Base-by-base conservation (phyloP, 768 basidiomycete species). In the Nidularia pulvinata region DNA sequence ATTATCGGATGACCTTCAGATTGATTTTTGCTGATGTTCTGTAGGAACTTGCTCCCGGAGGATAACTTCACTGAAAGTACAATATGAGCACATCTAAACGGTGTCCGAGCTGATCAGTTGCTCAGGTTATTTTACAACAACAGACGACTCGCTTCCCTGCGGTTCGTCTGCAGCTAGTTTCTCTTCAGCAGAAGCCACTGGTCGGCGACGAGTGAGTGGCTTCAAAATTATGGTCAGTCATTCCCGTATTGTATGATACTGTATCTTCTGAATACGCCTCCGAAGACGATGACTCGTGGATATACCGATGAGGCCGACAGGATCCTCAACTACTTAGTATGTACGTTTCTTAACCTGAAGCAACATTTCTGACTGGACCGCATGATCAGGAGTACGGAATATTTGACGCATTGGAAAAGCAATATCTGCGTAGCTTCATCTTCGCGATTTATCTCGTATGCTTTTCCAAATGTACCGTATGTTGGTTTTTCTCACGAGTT, bases 301-400 rank as follows among this genome's bases (percentile, higher is more conserved):
- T 88, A 84, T 61, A 89, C 91, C 7, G 84, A 86, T 48, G 93
- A 94, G 64, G 93, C 86, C 0, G 91, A 95, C 69, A 83, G 79
- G 58, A 77, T 95, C 39, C 70, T 94, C 37, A 87, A 95, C 60
- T 93, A 89, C 62, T 64, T 95, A 69, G 93, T 66, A 61, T 58
- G 48, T 55, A 49, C 57, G 37, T 51, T 42, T 13, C 37, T 43
- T 51, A n/a, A 14, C 10, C 6, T 46, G n/a, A 34, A 2, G 7
- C 13, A 3, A 32, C 30, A 37, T 53, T 43, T 5, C 22, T 42
- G 50, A 39, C 22, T 45, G 35, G 51, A 47, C 42, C 16, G 19
- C 4, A 53, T 35, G 6, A 33, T 14, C 51, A 94, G 93, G 93
- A 95, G 69, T 74, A 83, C 53, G 93, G 93, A 0, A 91, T 94